Evolutionary conservation across 495 filamentous ascomycete genomes (phyloP).

Genomic region (Cetradonia linearis): DNA sequence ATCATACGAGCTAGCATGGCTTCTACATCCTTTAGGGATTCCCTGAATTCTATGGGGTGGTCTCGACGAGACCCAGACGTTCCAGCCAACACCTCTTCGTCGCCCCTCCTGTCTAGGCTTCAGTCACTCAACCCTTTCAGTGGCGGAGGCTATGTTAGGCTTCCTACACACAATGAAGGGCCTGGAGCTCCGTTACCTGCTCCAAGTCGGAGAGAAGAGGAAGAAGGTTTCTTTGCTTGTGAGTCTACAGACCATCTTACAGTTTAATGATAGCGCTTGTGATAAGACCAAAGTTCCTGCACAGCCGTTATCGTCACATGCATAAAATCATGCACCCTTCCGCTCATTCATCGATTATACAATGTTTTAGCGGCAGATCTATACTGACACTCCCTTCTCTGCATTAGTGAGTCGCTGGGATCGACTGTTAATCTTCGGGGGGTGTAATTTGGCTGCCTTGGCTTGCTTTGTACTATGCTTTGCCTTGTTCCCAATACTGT

Average conservation of each 20-base stretch:
- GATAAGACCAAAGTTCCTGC: constrained; percentile 27
- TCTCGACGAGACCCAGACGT: constrained; percentile 73
- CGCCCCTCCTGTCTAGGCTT: constrained; percentile 68
- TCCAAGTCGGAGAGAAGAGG: constrained; percentile 76
- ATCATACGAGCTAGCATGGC: constrained; percentile 51
- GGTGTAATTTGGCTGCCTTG: constrained; percentile 81
- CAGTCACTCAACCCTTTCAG: constrained; percentile 85
- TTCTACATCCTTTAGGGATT: constrained; percentile 79
- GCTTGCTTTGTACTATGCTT: constrained; percentile 91
- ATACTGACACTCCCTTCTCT: constrained; percentile 20
- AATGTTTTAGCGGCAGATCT: constrained; percentile 13
- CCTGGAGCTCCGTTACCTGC: constrained; percentile 83
- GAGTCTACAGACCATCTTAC: constrained; percentile 45
- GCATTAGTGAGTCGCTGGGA: constrained; percentile 89
- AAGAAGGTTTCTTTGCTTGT: constrained; percentile 93
- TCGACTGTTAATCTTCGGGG: constrained; percentile 80
- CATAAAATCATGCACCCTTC: constrained; percentile 29
- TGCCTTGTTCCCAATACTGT: constrained; percentile 70
- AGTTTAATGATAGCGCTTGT: constrained; percentile 21
- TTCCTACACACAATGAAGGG: constrained; percentile 71
- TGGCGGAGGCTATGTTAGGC: constrained; percentile 72
- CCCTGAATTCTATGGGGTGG: constrained; percentile 92
- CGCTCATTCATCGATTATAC: constrained; percentile 11
- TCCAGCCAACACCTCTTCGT: constrained; percentile 67
- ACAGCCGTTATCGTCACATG: constrained; percentile 30